These are phyloP conservation scores for Guadua angustifolia DNA, from an alignment of 176 grass and related monocot genomes.

Conservation along the genomic window DNA sequence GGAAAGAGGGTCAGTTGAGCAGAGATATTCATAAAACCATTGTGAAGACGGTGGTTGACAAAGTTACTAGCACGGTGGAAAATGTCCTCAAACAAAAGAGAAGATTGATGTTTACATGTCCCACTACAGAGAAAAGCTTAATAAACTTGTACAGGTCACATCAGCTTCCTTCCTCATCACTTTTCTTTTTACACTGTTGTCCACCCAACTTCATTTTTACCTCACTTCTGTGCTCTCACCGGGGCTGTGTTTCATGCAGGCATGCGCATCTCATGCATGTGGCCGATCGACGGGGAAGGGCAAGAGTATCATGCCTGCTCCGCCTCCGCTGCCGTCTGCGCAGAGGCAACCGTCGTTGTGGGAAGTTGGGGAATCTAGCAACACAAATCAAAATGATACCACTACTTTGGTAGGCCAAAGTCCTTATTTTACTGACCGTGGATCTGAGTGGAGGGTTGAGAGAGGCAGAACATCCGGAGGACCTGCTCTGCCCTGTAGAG, in stretches of 20 bases:
- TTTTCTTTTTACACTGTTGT: not conserved
- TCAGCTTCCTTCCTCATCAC: not conserved
- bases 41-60: constrained; percentile 96
- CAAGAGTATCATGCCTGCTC: constrained; percentile 54
- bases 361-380: constrained; percentile 44
- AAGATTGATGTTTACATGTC: constrained; percentile 89
- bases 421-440: constrained; percentile 65
- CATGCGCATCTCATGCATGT: too few relatives aligned
- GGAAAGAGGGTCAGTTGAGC: constrained; percentile 96
- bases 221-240: not conserved
- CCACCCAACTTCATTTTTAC: not conserved
- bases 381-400: too few relatives aligned
- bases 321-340: constrained; percentile 59
- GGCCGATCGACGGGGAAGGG: constrained; percentile 61
- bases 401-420: too few relatives aligned
- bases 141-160: constrained; percentile 88
- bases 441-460: constrained; percentile 58
- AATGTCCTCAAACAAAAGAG: constrained; percentile 80
- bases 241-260: constrained; percentile 48
- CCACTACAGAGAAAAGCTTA: constrained; percentile 77
- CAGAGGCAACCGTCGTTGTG: constrained; percentile 49
- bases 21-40: constrained; percentile 93
- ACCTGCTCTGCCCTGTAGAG: constrained; percentile 65
- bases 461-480: constrained; percentile 65
- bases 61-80: constrained; percentile 81